Evolutionary conservation across 2,329 filamentous ascomycete genomes (phyloP).

Genomic region (Ascochyta lentis): DNA sequence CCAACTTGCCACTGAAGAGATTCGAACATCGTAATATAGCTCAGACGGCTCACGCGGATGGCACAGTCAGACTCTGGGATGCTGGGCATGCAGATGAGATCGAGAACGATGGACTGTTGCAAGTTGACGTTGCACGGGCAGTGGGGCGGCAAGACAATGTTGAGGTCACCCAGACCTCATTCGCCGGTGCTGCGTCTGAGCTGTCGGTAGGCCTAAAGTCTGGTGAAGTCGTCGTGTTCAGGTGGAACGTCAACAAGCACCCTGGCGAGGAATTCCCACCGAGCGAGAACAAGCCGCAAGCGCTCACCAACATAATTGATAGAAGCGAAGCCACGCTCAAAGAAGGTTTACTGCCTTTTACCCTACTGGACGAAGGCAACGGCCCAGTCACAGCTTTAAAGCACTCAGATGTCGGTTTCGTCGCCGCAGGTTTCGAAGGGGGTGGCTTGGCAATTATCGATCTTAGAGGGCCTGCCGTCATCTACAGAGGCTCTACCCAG

Average conservation of each 20-base stretch:
- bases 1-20: conserved; percentile 71
- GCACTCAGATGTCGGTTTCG: conserved; percentile 91
- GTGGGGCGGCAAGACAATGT: conserved; percentile 80
- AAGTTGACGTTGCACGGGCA: conserved; percentile 85
- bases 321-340: conserved; percentile 76
- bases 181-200: conserved; percentile 82
- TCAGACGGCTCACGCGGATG: conserved; percentile 87
- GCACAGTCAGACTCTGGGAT: conserved; percentile 92
- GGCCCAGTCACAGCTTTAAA: conserved; percentile 80
- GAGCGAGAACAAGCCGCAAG: conserved; percentile 56
- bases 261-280: conserved; percentile 68
- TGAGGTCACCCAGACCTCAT: conserved; percentile 77
- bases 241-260: conserved; percentile 82
- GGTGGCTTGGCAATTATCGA: conserved; percentile 85
- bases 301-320: conserved; percentile 74
- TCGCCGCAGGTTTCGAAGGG: conserved; percentile 83
- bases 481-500: conserved; percentile 74
- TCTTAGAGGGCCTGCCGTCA: conserved; percentile 82
- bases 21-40: conserved; percentile 86
- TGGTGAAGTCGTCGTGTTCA: conserved; percentile 86
- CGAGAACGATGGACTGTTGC: conserved; percentile 80
- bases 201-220: conserved; percentile 79
- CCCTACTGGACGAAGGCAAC: conserved; percentile 82
- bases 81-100: conserved; percentile 90
- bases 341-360: conserved; percentile 80